Evolutionary conservation across 2,329 filamentous ascomycete genomes (phyloP), one percentile per base, ranked within the genome.

Genomic region (Fusarium luffae): DNA sequence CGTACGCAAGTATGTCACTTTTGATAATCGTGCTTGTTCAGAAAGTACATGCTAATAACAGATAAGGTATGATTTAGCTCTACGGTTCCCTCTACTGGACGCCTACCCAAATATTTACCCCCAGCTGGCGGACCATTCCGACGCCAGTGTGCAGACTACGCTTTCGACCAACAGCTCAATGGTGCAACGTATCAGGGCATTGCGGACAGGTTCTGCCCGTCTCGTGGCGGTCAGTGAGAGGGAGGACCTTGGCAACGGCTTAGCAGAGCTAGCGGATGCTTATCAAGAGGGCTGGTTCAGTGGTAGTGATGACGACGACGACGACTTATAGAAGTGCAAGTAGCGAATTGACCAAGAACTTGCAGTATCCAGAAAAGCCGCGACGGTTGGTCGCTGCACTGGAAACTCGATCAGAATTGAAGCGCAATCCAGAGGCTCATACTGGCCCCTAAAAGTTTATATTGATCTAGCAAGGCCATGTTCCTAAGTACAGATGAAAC

Each of bases 221-320:
- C 85, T 88, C 13, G 84, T 94, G 18, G 84, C 85, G 0, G 74
- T 95, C 5, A 93, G 97, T 63, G 94, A 98, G 75, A 87, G 95
- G 43, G 96, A 99, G 80, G 84, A 85, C 4, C 83, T 98, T n/a
- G 88, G 89, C 47, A 96, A 97, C 76, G 90, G 92, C 14, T 83
- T 99, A 41, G 89, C 92, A 25, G 91, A 92, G 63, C 90, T 98
- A 74, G 91, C 92, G 2, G 94, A 97, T 75, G 92, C 92, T 63
- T 98, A 98, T 78, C 90, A 93, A 72, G 93, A 96, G 66, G 93
- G 93, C 3, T 97, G 93, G 92, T 90, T 89, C 14, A 93, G 91
- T 74, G 93, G 90, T 25, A 91, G 88, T 61, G 92, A 93, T 72
- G 85, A 89, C 11, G 90, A 88, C 21, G 89, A 93, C 61, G 90